Conservation (phyloP, 2,329 filamentous ascomycete species). For the Aspergillus ustus region DNA sequence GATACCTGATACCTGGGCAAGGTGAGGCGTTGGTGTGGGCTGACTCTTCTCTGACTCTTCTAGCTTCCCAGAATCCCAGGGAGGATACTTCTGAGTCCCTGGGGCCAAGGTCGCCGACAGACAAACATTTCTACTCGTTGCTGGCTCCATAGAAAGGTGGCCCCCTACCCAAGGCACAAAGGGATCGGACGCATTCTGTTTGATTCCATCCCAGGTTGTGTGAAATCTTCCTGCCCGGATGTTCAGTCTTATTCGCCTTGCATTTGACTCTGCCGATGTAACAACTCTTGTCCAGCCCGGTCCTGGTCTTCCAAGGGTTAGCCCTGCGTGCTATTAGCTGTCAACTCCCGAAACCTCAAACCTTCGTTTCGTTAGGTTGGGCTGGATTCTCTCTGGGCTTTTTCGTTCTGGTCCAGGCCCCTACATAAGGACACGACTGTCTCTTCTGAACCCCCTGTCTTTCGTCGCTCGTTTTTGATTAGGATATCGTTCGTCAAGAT, state of each 20-base stretch:
- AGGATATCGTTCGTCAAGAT: background rate
- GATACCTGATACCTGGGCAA: conserved; percentile 8
- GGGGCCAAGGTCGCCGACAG: conserved; percentile 1
- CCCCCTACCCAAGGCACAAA: conserved; percentile 4
- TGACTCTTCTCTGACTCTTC: background rate
- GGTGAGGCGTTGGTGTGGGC: conserved; percentile 2
- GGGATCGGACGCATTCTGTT: conserved; percentile 9
- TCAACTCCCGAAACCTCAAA: conserved; percentile 10
- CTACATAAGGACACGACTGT: conserved; percentile 5
- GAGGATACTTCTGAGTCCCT: background rate
- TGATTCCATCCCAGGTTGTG: background rate
- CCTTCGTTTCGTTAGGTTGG: conserved; percentile 1
- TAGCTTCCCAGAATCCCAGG: background rate
- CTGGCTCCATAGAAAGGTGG: conserved; percentile 10
- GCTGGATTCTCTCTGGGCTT: background rate
- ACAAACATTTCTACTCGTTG: conserved; percentile 12
- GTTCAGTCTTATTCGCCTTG: background rate
- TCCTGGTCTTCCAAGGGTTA: background rate
- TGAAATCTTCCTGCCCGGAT: background rate
- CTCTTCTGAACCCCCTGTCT: background rate
- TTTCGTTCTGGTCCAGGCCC: background rate
- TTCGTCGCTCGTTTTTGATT: background rate
- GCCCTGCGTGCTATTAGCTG: conserved; percentile 6
- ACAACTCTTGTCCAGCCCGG: background rate
- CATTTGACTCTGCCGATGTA: background rate